Base-by-base conservation (phyloP, 306 rosid species). In the Crotalaria pallida region DNA sequence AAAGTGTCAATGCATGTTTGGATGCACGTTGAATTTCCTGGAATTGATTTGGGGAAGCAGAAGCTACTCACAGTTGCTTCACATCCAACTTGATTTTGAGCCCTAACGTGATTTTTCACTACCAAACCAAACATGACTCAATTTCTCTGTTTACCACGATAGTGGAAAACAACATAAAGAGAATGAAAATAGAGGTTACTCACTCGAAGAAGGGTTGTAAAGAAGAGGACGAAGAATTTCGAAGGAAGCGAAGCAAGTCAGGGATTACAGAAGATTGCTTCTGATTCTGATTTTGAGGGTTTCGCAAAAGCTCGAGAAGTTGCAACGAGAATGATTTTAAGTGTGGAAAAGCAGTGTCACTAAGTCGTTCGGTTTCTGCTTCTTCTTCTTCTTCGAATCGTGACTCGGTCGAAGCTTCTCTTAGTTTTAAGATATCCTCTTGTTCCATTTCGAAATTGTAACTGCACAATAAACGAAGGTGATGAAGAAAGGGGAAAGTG, bases 141-240 rank as follows among this genome's bases (percentile, higher is more conserved):
- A 22, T 2, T 23, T 2, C 1, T 11, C 0, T 41, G 31, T 51
- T 23, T 3, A 4, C 41, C 5, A 13, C 1, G 38, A 12, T 43
- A n/a, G 18, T 15, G 19, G 22, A 22, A 16, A 17, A 18, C 7
- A 49, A 17, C 23, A 18, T 4, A 6, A 10, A 77, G 53, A 18
- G 36, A 55, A 34, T 19, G 33, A 10, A 10, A 22, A 13, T 6
- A 57, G 4, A 29, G 5, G 86, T 71, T 79, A 88, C 97, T 94
- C 95, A 88, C 97, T 94, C 96, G 67, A 90, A 84, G 83, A 87
- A 88, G 1, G 95, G 96, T 67, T 87, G 98, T 52, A 94, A 76
- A 74, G 75, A 12, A 49, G 67, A 55, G 34, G 88, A 38, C 0
- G 86, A 71, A 74, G 87, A 84, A 24, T 26, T 69, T 8, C 70